phyloP scores from a whole-genome alignment of 2,329 filamentous ascomycete species.

The Apiospora hydei region DNA sequence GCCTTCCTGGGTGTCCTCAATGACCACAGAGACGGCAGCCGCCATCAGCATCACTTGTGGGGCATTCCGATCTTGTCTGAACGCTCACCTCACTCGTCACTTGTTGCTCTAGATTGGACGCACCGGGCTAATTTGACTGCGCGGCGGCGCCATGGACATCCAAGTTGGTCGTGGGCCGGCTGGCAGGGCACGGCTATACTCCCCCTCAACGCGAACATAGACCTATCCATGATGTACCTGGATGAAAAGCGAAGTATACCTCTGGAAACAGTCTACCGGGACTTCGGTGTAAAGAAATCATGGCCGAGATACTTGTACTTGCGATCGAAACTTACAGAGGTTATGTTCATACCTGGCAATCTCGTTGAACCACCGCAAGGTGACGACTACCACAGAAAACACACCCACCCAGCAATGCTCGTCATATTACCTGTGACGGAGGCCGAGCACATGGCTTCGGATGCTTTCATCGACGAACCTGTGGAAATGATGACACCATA shows the following conservation, averaged over 20 bases:
- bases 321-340: background rate
- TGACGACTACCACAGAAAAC: background rate
- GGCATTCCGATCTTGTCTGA: background rate
- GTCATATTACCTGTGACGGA: background rate
- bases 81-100: background rate
- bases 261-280: background rate
- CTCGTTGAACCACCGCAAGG: background rate
- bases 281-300: background rate
- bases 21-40: background rate
- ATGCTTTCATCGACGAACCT: background rate
- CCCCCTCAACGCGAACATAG: rapidly evolving
- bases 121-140: background rate
- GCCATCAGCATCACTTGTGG: background rate
- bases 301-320: background rate
- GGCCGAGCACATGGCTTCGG: background rate
- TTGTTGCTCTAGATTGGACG: background rate
- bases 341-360: background rate
- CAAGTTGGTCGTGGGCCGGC: background rate
- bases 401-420: background rate
- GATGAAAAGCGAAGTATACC: background rate
- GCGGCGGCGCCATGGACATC: background rate
- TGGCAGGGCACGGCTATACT: background rate
- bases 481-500: background rate
- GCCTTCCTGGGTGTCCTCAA: background rate
- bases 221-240: background rate